Percentiles rank a stretch among this genome's conserved stretches.
These are phyloP conservation scores for Misopates orontium DNA, from an alignment of 257 asterid species.

Conservation along the genomic window DNA sequence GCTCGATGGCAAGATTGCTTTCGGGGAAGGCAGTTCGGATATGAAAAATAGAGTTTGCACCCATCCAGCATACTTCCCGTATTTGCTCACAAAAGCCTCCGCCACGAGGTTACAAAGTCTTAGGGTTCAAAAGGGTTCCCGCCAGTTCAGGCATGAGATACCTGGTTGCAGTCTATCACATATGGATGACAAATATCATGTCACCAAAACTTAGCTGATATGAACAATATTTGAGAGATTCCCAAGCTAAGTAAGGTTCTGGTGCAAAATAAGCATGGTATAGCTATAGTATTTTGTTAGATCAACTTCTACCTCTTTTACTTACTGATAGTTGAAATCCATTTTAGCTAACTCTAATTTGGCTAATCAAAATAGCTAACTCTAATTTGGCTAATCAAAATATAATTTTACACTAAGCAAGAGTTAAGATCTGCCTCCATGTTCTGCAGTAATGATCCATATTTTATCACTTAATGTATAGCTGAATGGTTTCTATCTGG, in stretches of 20 bases:
- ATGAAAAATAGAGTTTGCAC: constrained; percentile 96
- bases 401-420: no score
- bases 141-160: constrained; percentile 91
- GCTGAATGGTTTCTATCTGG: no score
- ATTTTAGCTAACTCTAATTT: no score
- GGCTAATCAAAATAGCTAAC: no score
- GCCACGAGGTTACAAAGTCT: constrained; percentile 58
- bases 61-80: constrained; percentile 99
- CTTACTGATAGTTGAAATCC: no score
- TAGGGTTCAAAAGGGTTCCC: constrained; percentile 70
- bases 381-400: no score
- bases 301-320: no score
- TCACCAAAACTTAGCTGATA: background rate
- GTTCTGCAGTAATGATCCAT: no score
- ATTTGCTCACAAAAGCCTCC: constrained; percentile 81
- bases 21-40: constrained; percentile 91
- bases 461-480: no score
- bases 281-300: no score
- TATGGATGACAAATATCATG: constrained; percentile 24
- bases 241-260: background rate
- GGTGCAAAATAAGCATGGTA: background rate
- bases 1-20: constrained; percentile 61
- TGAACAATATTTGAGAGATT: no score
- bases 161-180: constrained; percentile 74
- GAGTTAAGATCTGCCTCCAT: no score